A percentile compares a stretch with the other conserved stretches of the same genome.
Conservation (phyloP, 495 filamentous ascomycete genomes). For the Talaromyces adpressus region DNA sequence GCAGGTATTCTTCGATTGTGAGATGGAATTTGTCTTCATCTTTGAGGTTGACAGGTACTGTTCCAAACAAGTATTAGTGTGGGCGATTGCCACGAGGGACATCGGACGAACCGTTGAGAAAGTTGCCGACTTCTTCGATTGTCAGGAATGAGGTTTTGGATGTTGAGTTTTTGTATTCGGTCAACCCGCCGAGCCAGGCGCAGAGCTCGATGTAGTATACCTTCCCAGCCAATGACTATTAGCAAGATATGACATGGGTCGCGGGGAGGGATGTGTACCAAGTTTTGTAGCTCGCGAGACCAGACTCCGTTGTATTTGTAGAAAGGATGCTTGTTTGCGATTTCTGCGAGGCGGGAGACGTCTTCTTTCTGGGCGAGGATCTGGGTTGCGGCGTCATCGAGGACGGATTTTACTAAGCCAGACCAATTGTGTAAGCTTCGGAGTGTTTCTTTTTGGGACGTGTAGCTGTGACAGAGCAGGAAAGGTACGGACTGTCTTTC, state of each 20-base stretch:
- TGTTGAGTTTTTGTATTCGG: conserved; percentile 31
- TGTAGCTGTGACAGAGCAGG: background rate
- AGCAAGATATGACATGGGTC: background rate
- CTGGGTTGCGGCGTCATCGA: conserved; percentile 33
- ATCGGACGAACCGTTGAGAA: conserved; percentile 53
- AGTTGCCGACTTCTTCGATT: conserved; percentile 76
- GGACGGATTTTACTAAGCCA: conserved; percentile 33
- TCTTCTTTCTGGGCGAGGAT: conserved; percentile 39
- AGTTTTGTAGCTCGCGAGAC: conserved; percentile 78
- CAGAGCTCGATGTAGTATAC: conserved; percentile 64
- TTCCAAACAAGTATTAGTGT: background rate
- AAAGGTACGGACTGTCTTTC: conserved; percentile 55
- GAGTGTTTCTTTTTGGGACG: background rate
- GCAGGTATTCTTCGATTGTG: conserved; percentile 93
- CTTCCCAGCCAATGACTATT: conserved; percentile 19
- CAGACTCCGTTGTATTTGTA: conserved; percentile 92
- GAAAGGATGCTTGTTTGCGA: conserved; percentile 80
- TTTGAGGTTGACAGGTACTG: conserved; percentile 94
- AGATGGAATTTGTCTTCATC: conserved; percentile 86
- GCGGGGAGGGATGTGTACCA: conserved; percentile 33
- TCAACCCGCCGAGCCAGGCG: conserved; percentile 66
- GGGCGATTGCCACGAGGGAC: background rate
- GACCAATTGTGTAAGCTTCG: background rate
- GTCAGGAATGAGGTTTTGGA: conserved; percentile 56
- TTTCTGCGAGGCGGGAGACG: conserved; percentile 48